Evolutionary conservation across 768 basidiomycete species (phyloP), one percentile per base, ranked within the genome.

Genomic region (Mycena haematopus): DNA sequence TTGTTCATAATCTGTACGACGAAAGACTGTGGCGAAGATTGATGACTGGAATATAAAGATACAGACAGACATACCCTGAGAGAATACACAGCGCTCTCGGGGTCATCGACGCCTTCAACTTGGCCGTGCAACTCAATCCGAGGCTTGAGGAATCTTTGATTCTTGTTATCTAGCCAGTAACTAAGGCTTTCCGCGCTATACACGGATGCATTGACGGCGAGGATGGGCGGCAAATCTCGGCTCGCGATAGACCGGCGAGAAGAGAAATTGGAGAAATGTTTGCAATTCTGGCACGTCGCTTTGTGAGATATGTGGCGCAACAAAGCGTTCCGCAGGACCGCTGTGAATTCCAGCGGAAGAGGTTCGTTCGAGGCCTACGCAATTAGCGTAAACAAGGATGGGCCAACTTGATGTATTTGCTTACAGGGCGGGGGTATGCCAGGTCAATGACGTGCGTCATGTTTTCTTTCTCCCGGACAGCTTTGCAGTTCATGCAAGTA

Each of bases 391-490:
- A 58, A 22, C 22, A 29, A 54, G 13, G 40, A 10, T 19, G 35
- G 45, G 19, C 36, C 13, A 15, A 15, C 14, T 36, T 36, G 5
- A 36, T 52, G 31, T 7, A 64, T 79, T 31, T 35, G 65, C 79
- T 33, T 35, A 95, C 95, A 77, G 89, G 93, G 50, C 90, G 85
- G 6, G 95, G 94, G 73, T 99, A 98, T 13, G 86, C 76, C 72
- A 99, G 74, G 71, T 99, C 97, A 19, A 97, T 75, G 6, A 95
- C 82, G 71, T 96, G 94, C 2, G 91, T 86, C 75, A 90, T 81
- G 59, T 88, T 87, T 55, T 91, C 89, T 72, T 96, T 92, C 66
- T 87, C 86, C 54, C 87, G 79, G 15, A 86, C 79, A 6, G 83
- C 80, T 59, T 89, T 86, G 76, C 97, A 99, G 65, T 78, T 84